These are phyloP conservation scores for Colletotrichum godetiae DNA, from an alignment of 2,329 filamentous ascomycete genomes.

Conservation along the genomic window DNA sequence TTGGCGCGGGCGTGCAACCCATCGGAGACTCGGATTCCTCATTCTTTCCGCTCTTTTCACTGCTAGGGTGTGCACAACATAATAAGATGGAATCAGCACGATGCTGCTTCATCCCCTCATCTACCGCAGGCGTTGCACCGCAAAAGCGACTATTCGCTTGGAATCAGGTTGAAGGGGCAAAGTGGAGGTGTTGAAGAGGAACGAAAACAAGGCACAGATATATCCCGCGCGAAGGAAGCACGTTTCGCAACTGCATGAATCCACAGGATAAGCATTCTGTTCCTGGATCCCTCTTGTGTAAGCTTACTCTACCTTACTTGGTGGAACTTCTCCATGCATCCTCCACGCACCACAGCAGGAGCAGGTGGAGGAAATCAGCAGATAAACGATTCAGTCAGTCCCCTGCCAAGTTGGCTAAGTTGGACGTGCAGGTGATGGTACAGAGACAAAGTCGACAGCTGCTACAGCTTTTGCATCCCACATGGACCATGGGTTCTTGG, in stretches of 20 bases:
- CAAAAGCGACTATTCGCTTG: background rate
- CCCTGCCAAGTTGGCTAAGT: background rate
- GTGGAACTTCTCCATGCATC: background rate
- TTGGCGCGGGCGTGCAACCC: background rate
- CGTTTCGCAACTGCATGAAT: background rate
- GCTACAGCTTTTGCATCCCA: background rate
- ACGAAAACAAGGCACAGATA: background rate
- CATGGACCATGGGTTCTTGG: background rate
- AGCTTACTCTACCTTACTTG: background rate
- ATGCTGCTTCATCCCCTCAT: background rate
- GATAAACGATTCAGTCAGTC: background rate
- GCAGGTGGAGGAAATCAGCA: background rate
- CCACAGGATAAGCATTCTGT: background rate
- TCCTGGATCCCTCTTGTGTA: background rate
- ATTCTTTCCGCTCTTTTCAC: background rate
- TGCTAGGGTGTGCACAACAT: background rate
- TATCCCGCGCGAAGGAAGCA: background rate
- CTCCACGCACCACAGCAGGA: background rate
- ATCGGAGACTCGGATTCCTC: background rate
- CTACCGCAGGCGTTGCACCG: background rate
- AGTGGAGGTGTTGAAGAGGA: background rate
- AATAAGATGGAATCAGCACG: background rate
- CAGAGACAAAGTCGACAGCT: background rate
- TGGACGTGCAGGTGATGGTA: background rate
- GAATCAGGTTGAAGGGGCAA: background rate